Base-by-base conservation (phyloP, 176 grass and related monocot species). In the Aechmea fasciata region DNA sequence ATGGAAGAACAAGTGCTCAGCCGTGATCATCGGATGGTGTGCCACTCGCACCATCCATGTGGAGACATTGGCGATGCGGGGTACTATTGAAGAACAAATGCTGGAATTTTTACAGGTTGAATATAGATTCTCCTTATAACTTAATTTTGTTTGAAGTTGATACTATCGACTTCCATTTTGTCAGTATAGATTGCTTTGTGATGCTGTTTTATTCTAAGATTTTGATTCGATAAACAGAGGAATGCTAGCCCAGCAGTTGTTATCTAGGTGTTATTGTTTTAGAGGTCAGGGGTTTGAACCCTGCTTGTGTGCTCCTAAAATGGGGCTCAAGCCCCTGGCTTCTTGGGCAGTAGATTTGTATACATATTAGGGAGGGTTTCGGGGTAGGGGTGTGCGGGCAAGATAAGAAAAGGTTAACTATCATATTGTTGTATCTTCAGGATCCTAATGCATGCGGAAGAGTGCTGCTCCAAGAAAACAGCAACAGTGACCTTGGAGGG, bases 11-110 rank as follows among this genome's bases (percentile, higher is more conserved):
- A 97, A 75, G 93, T 97, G 19, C 85, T 97, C 74, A 97, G 93
- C 75, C 78, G 93, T 28, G 93, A 89, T 24, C 93, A 97, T 82
- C 75, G 93, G 63, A 92, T 92, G 93, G 93, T n/a, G 93, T 28
- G 93, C 93, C 25, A 92, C 81, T 55, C 93, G 87, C 74, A 89
- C 89, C 10, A 92, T 97, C 73, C 73, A 87, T 74, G 93, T 97
- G 0, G 89, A 97, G 80, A 97, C 89, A 9, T 71, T 97, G 74
- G 84, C 86, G 49, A 97, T 97, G 93, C 77, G 74, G 70, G 93
- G 93, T 50, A 92, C 93, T 28, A 89, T 97, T 73, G 93, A 97
- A 74, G 93, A 97, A 68, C 93, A 97, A 85, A 97, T 92, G 93
- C 57, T 97, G 29, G 65, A 83, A 55, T 91, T 97, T 78, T 65